Conservation (phyloP, 306 rosid species). For the Alnus rubra region DNA sequence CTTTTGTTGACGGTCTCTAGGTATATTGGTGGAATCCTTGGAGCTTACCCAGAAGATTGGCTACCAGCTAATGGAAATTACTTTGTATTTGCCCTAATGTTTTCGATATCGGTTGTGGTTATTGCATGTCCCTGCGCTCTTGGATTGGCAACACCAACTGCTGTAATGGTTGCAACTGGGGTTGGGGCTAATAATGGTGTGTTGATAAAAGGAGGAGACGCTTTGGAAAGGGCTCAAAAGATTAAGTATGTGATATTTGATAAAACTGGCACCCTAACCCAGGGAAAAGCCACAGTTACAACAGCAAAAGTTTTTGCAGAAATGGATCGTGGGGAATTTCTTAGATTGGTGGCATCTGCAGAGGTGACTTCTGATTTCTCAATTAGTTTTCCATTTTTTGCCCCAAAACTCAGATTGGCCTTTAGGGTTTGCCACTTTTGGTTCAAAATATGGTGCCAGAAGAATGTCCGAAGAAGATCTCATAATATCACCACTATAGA, state of each 20-base stretch:
- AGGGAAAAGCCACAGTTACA: slow-evolving; percentile 86
- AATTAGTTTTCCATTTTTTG: slow-evolving; percentile 18
- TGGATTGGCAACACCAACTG: slow-evolving; percentile 99
- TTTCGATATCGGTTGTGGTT: slow-evolving; percentile 92
- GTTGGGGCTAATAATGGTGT: slow-evolving; percentile 98
- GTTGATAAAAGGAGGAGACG: slow-evolving; percentile 96
- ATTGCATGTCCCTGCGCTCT: slow-evolving; percentile 99
- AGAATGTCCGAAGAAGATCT: background rate
- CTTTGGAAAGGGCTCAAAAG: slow-evolving; percentile 93
- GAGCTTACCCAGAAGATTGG: slow-evolving; percentile 87
- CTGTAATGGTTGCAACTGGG: slow-evolving; percentile 99
- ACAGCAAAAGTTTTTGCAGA: slow-evolving; percentile 73
- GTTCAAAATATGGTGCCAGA: slow-evolving; percentile 17
- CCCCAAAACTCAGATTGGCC: background rate
- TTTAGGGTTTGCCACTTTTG: slow-evolving; percentile 10
- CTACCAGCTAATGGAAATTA: slow-evolving; percentile 84
- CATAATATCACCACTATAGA: background rate
- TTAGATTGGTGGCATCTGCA: slow-evolving; percentile 94
- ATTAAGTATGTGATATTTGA: slow-evolving; percentile 86
- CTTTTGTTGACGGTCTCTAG: slow-evolving; percentile 33
- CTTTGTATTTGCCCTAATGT: slow-evolving; percentile 98
- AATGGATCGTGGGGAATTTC: slow-evolving; percentile 93
- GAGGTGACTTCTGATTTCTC: slow-evolving; percentile 62
- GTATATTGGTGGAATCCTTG: slow-evolving; percentile 78
- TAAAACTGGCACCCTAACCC: slow-evolving; percentile 97